Conservation (phyloP, 1,284 basidiomycete species). For the Phellopilus nigrolimitatus region DNA sequence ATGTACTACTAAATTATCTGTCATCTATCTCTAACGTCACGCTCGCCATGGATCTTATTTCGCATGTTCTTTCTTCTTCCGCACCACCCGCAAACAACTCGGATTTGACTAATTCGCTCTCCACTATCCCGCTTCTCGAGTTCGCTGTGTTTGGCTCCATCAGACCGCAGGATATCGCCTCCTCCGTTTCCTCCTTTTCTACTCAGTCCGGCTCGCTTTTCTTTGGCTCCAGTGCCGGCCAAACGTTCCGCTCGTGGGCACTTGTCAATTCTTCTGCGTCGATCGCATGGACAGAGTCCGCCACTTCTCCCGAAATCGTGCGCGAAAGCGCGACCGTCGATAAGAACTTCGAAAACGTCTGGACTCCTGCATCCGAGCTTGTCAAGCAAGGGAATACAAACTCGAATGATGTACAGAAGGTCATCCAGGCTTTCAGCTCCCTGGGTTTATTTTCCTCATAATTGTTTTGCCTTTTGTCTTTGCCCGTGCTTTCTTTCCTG, state of each 20-base stretch:
- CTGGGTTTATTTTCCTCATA: constrained; percentile 17
- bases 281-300: constrained; percentile 49
- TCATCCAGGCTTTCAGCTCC: constrained; percentile 10
- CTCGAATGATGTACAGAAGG: constrained; percentile 11
- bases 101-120: constrained; percentile 36
- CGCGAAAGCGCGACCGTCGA: constrained; percentile 43
- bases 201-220: constrained; percentile 48
- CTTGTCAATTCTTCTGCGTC: constrained; percentile 36
- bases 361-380: constrained; percentile 41
- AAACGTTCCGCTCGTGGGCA: constrained; percentile 49
- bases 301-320: constrained; percentile 45
- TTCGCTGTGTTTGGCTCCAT: constrained; percentile 58
- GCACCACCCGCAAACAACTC: constrained; percentile 41
- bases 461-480: background rate
- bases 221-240: constrained; percentile 50
- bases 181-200: constrained; percentile 48
- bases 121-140: constrained; percentile 49
- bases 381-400: constrained; percentile 33
- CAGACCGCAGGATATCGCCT: constrained; percentile 41
- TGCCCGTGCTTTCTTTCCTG: background rate
- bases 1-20: constrained; percentile 56
- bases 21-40: constrained; percentile 43
- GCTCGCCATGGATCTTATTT: constrained; percentile 43
- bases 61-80: constrained; percentile 41
- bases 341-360: constrained; percentile 43